Conservation (phyloP, 1,139 yeast species). For the Torulaspora globosa region DNA sequence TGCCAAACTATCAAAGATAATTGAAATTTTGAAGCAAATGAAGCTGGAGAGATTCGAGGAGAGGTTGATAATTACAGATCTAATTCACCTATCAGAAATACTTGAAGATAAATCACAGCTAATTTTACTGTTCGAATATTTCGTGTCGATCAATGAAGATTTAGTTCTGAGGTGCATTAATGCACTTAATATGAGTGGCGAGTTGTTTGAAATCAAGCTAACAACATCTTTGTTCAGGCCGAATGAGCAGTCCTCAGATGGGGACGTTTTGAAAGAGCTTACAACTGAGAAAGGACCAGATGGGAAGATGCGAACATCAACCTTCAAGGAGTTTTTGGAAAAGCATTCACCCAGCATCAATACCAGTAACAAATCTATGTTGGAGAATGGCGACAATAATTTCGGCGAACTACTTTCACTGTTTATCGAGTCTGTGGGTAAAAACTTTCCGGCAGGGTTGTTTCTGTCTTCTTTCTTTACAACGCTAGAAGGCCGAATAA, state of each 20-base stretch:
- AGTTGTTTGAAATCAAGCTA: slow-evolving; percentile 62
- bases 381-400: slow-evolving; percentile 40
- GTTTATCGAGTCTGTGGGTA: slow-evolving; percentile 43
- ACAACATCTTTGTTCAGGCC: slow-evolving; percentile 51
- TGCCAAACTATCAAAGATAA: slow-evolving; percentile 34
- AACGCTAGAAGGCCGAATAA: slow-evolving; percentile 42
- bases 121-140: slow-evolving; percentile 45
- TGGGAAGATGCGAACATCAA: slow-evolving; percentile 24
- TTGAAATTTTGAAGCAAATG: slow-evolving; percentile 31
- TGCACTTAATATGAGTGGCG: slow-evolving; percentile 42
- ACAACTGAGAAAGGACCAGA: slow-evolving; percentile 35
- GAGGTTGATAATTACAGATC: slow-evolving; percentile 38
- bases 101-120: slow-evolving; percentile 40
- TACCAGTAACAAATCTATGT: slow-evolving; percentile 31
- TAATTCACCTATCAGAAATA: slow-evolving; percentile 38
- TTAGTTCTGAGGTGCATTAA: slow-evolving; percentile 44
- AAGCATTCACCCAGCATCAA: slow-evolving; percentile 30
- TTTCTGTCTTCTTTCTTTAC: slow-evolving; percentile 39
- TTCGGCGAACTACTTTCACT: slow-evolving; percentile 44
- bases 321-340: slow-evolving; percentile 35
- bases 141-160: slow-evolving; percentile 41
- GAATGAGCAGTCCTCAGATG: slow-evolving; percentile 24
- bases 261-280: slow-evolving; percentile 36
- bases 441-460: slow-evolving; percentile 34
- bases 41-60: slow-evolving; percentile 40